Percentiles rank a stretch among this genome's conserved stretches.
phyloP scores from a whole-genome alignment of 1,139 yeast genomes.

The Chernovozyma sophiae-reginae region DNA sequence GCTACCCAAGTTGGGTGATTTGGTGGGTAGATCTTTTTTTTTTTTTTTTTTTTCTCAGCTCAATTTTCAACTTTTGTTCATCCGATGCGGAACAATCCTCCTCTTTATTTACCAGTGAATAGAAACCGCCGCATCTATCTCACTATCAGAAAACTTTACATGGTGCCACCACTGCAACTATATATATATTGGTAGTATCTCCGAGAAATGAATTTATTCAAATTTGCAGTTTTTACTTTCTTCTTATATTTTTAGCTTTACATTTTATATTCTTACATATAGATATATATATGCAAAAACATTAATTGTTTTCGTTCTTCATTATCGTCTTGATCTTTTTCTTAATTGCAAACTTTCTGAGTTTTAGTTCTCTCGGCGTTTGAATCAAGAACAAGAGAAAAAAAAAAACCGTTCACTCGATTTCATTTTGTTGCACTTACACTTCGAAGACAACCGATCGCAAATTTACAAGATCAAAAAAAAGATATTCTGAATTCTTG shows the following conservation, averaged over 20 bases:
- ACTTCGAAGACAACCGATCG: too few relatives aligned
- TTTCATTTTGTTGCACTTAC: too few relatives aligned
- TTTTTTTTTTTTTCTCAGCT: background rate
- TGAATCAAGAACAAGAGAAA: too few relatives aligned
- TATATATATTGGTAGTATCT: slow-evolving; percentile 1
- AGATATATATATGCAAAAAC: background rate
- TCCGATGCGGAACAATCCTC: slow-evolving; percentile 7
- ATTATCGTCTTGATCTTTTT: background rate
- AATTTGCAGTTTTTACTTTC: background rate
- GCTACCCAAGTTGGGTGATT: slow-evolving; percentile 5
- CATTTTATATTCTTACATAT: background rate
- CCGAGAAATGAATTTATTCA: background rate
- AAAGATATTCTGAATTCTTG: too few relatives aligned
- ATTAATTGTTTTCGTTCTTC: background rate
- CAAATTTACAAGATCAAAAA: too few relatives aligned
- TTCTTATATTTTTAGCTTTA: background rate
- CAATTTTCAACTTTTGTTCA: slow-evolving; percentile 1
- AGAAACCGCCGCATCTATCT: slow-evolving; percentile 1
- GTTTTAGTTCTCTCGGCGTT: too few relatives aligned
- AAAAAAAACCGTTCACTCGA: too few relatives aligned
- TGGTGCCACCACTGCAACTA: slow-evolving; percentile 3
- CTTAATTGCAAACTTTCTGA: background rate
- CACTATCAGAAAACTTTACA: slow-evolving; percentile 1
- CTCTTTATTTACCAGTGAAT: background rate
- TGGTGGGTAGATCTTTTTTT: slow-evolving; percentile 1